Conservation (phyloP, 2,329 filamentous ascomycete genomes). For the Davidsoniella eucalypti region DNA sequence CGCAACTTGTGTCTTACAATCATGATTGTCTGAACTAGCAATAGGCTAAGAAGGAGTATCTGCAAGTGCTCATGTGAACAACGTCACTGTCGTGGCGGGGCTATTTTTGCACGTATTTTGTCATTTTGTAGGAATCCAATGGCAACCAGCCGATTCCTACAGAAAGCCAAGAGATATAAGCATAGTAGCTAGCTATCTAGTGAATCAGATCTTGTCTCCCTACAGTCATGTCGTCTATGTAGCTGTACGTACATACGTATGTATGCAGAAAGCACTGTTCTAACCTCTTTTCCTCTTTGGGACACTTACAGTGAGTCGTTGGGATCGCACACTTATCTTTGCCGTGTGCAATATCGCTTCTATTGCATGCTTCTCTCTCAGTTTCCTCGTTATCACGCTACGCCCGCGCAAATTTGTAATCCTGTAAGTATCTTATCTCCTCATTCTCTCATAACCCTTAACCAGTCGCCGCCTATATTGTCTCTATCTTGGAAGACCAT, state of each 20-base stretch:
- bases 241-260: neutral
- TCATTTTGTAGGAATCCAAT: too few species aligned
- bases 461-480: too few species aligned
- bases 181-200: too few species aligned
- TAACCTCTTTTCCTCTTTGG: constrained; percentile 15
- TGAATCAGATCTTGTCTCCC: neutral
- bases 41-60: constrained; percentile 12
- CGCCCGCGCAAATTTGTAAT: constrained; percentile 90
- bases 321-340: constrained; percentile 91
- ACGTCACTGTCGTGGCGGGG: constrained; percentile 6
- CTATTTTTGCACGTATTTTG: neutral
- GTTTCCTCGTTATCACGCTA: constrained; percentile 62
- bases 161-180: too few species aligned
- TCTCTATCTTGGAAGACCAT: neutral
- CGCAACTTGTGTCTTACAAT: too few species aligned
- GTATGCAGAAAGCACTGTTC: constrained; percentile 3
- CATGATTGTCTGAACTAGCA: neutral
- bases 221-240: neutral
- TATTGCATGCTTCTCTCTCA: constrained; percentile 70
- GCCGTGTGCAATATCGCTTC: constrained; percentile 79
- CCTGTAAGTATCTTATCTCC: constrained; percentile 51
- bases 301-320: constrained; percentile 63
- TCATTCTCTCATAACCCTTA: neutral
- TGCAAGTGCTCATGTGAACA: constrained; percentile 23
- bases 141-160: too few species aligned